Evolutionary conservation across 1,284 basidiomycete genomes (phyloP), one percentile per base, ranked within the genome.

Genomic region (Tilletia caries): DNA sequence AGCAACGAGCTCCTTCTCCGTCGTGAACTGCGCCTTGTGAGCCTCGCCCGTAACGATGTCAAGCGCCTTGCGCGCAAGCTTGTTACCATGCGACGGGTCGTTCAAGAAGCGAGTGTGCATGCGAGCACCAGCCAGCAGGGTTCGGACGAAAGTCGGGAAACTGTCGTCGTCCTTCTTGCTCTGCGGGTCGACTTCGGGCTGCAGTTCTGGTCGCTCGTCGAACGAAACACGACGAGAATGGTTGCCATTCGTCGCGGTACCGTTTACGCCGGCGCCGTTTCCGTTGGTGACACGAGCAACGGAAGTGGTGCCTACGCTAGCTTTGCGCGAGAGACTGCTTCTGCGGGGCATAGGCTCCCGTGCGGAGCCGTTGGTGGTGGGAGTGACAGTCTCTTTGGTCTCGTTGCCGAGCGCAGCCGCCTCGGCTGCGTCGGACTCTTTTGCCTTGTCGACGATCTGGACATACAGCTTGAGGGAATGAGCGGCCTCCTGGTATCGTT

Each of bases 381-480:
- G 37, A n/a, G 23, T 23, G 60, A 64, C 65, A n/a, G 66, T 67
- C 10, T 70, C 58, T 23, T 71, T 50, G 20, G 54, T 60, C 44
- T 72, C 62, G 43, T 68, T 65, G 1, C 32, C 67, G 2, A 67
- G 46, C 41, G 48, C 65, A 20, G 62, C 66, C 1, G 54, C 52
- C 32, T 68, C 71, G 29, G 60, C 71, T 20, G 72, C 77, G 12
- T 75, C 71, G 2, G 74, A 74, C 68, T 81, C 71, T n/a, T 77
- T 71, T 4, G 78, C 76, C 70, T 79, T 81, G 34, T 83, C 78
- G 15, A 82, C 79, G 29, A 82, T 75, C 68, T 75, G 68, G 4
- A 73, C 70, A 70, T 83, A 83, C 5, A 80, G 68, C 52, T 76
- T 70, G 44, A 82, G 68, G 43, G 80, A 74, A 3, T 68, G 64